Evolutionary conservation across 495 filamentous ascomycete genomes (phyloP).

Genomic region (Penicillium ochrochloron): DNA sequence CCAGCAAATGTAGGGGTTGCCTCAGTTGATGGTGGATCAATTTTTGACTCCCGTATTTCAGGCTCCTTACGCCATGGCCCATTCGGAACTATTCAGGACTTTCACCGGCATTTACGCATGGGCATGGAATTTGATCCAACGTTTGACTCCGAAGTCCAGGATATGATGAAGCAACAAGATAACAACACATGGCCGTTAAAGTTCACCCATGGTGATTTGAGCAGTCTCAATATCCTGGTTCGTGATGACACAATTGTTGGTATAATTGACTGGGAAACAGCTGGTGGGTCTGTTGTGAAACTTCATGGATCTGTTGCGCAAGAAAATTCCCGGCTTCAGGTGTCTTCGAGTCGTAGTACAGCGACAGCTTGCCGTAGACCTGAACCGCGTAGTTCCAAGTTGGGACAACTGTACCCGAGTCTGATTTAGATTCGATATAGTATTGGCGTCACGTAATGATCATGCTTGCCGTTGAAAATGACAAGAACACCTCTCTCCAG

Average conservation of each 20-base stretch:
- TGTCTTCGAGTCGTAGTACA: too few relatives aligned
- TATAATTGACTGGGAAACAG: conserved; percentile 59
- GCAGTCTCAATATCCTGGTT: conserved; percentile 48
- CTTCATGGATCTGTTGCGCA: too few relatives aligned
- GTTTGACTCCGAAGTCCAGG: conserved; percentile 37
- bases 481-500: too few relatives aligned
- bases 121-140: conserved; percentile 42
- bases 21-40: conserved; percentile 45
- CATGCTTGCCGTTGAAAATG: too few relatives aligned
- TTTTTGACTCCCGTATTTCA: conserved; percentile 47
- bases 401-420: too few relatives aligned
- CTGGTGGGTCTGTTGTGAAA: conserved; percentile 60
- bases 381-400: too few relatives aligned
- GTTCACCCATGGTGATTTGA: conserved; percentile 50
- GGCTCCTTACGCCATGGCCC: conserved; percentile 43
- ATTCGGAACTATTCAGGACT: conserved; percentile 46
- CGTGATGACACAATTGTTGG: conserved; percentile 46
- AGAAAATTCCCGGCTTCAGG: too few relatives aligned
- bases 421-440: too few relatives aligned
- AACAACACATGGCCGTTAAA: conserved; percentile 36
- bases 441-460: too few relatives aligned
- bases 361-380: too few relatives aligned
- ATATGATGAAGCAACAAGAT: conserved; percentile 43
- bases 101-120: conserved; percentile 48
- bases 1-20: conserved; percentile 39